phyloP scores from a whole-genome alignment of 768 basidiomycete species.

The Leccinellum luteum region DNA sequence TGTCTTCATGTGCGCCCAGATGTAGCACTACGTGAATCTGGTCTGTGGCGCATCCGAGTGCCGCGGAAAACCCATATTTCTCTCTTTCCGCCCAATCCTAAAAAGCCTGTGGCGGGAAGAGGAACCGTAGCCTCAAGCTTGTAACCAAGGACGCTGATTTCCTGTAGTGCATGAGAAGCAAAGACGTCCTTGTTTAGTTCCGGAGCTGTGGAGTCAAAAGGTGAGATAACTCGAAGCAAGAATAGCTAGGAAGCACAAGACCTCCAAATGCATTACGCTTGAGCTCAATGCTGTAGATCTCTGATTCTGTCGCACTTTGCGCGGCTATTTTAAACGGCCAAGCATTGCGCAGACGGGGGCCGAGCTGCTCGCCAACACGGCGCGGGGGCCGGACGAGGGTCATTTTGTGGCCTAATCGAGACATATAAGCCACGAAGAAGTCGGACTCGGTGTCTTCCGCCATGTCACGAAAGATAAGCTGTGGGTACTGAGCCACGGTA shows the following conservation, averaged over 20 bases:
- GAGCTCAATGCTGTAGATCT: conserved; percentile 54
- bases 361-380: conserved; percentile 37
- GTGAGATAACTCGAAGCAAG: conserved; percentile 1
- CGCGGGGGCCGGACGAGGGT: conserved; percentile 42
- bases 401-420: conserved; percentile 56
- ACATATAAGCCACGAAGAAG: conserved; percentile 68
- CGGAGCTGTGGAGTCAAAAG: conserved; percentile 27
- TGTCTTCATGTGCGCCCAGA: conserved; percentile 20
- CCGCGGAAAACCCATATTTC: conserved; percentile 70
- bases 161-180: conserved; percentile 60
- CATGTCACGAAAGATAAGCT: conserved; percentile 63
- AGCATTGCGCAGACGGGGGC: conserved; percentile 36
- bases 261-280: conserved; percentile 41
- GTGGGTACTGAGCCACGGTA: conserved; percentile 45
- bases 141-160: conserved; percentile 55
- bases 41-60: conserved; percentile 25
- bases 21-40: conserved; percentile 26
- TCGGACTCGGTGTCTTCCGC: conserved; percentile 45
- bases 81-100: conserved; percentile 42
- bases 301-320: conserved; percentile 46
- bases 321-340: conserved; percentile 43
- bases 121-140: conserved; percentile 67
- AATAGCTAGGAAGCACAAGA: conserved; percentile 5
- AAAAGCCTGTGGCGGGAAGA: conserved; percentile 41
- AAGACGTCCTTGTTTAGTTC: conserved; percentile 54